phyloP scores from a whole-genome alignment of 2,329 filamentous ascomycete species.

The Amylocarpus encephaloides region DNA sequence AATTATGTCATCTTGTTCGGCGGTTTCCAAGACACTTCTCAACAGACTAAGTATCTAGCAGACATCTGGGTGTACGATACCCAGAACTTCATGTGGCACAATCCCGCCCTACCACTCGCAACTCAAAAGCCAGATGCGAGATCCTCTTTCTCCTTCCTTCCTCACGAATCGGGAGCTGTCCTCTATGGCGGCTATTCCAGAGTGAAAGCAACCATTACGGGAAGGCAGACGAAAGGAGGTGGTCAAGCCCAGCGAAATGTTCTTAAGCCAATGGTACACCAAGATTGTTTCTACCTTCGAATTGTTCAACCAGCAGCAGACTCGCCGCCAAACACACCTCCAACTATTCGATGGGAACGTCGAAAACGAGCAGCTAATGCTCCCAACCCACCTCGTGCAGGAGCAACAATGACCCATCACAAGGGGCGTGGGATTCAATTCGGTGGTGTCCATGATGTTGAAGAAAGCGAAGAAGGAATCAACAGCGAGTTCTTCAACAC shows the following conservation, averaged over 20 bases:
- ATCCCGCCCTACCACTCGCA: slow-evolving; percentile 66
- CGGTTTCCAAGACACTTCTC: slow-evolving; percentile 94
- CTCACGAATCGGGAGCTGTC: slow-evolving; percentile 83
- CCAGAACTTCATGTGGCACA: slow-evolving; percentile 76
- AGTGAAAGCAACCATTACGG: slow-evolving; percentile 63
- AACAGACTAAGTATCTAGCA: slow-evolving; percentile 86
- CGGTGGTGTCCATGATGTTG: slow-evolving; percentile 89
- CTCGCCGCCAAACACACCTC: slow-evolving; percentile 56
- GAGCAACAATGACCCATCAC: slow-evolving; percentile 90
- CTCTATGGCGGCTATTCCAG: slow-evolving; percentile 92
- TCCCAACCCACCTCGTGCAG: slow-evolving; percentile 76
- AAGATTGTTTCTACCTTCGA: slow-evolving; percentile 90
- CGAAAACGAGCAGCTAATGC: slow-evolving; percentile 88
- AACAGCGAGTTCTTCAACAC: slow-evolving; percentile 96
- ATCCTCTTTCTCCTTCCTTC: slow-evolving; percentile 86
- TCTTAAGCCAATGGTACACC: slow-evolving; percentile 81
- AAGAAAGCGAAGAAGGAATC: slow-evolving; percentile 87
- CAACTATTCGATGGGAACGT: slow-evolving; percentile 81
- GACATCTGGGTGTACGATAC: slow-evolving; percentile 97
- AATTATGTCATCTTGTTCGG: slow-evolving; percentile 95
- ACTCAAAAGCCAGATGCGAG: slow-evolving; percentile 84
- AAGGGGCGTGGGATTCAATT: slow-evolving; percentile 90
- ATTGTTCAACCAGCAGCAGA: slow-evolving; percentile 68
- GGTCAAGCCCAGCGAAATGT: slow-evolving; percentile 60
- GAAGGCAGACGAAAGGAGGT: slow-evolving; percentile 58